Evolutionary conservation across 1,284 basidiomycete species (phyloP).

Genomic region (Hortiboletus rubellus): DNA sequence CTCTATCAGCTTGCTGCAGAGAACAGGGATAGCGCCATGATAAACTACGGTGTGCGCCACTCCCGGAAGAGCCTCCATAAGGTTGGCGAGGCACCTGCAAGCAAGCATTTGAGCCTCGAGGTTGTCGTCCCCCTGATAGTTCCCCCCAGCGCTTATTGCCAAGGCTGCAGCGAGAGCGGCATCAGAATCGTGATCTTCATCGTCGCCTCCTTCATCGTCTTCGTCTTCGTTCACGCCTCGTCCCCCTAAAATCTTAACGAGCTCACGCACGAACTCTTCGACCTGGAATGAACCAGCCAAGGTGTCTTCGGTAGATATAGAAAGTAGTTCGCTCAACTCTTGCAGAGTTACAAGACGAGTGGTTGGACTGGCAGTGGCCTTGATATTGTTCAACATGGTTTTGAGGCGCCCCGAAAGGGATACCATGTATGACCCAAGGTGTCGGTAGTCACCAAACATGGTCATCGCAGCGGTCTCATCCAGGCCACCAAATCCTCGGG

Average conservation of each 20-base stretch:
- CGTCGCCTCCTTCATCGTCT: conserved; percentile 58
- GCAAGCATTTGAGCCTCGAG: conserved; percentile 91
- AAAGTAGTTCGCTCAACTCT: conserved; percentile 92
- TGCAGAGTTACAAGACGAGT: conserved; percentile 88
- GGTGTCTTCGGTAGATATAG: conserved; percentile 97
- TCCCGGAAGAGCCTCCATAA: conserved; percentile 95
- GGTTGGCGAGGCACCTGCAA: conserved; percentile 91
- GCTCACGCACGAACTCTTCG: conserved; percentile 89
- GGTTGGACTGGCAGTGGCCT: conserved; percentile 75
- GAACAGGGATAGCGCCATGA: conserved; percentile 90
- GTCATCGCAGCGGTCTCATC: conserved; percentile 79
- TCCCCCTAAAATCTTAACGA: conserved; percentile 91
- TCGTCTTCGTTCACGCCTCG: conserved; percentile 71
- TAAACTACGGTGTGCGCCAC: conserved; percentile 94
- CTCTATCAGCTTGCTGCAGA: conserved; percentile 93
- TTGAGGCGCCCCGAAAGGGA: conserved; percentile 85
- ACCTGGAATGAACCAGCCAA: conserved; percentile 93
- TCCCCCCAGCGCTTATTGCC: conserved; percentile 67
- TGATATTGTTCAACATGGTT: conserved; percentile 88
- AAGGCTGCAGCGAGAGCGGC: conserved; percentile 82
- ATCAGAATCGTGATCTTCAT: conserved; percentile 73
- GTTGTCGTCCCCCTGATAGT: conserved; percentile 78
- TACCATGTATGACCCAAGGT: conserved; percentile 89
- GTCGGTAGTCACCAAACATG: conserved; percentile 81
- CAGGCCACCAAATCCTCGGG: conserved; percentile 54